A percentile compares a stretch with the other conserved stretches of the same genome.
Evolutionary conservation across 1,284 basidiomycete species (phyloP).

Genomic region (Phylloboletellus chloephorus): DNA sequence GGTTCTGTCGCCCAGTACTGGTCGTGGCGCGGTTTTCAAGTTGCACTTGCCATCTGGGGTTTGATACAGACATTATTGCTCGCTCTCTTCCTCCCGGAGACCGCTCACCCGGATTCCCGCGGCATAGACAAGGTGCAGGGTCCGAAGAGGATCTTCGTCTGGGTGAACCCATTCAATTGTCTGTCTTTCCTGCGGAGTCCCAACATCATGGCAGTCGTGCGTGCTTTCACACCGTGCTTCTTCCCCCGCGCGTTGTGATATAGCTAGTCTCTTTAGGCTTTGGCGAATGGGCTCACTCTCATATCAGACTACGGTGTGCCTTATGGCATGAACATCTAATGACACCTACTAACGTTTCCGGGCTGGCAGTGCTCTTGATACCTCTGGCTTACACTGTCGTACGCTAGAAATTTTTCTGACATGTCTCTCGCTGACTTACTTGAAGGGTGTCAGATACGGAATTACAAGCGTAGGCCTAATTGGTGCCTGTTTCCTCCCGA

Average conservation of each 20-base stretch:
- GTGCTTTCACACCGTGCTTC: slow-evolving; percentile 22
- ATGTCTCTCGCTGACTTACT: slow-evolving; percentile 3
- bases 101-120: slow-evolving; percentile 49
- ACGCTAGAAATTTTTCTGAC: slow-evolving; percentile 1
- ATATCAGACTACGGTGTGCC: slow-evolving; percentile 44
- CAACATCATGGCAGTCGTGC: slow-evolving; percentile 51
- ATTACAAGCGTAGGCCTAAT: slow-evolving; percentile 56
- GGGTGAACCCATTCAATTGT: slow-evolving; percentile 57
- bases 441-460: slow-evolving; percentile 50
- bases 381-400: slow-evolving; percentile 33
- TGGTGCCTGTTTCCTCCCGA: slow-evolving; percentile 56
- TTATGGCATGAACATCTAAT: not conserved
- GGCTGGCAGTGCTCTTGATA: slow-evolving; percentile 33
- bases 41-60: slow-evolving; percentile 42
- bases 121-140: slow-evolving; percentile 39
- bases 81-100: slow-evolving; percentile 62
- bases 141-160: slow-evolving; percentile 38
- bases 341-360: not conserved
- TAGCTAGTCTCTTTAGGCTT: slow-evolving; percentile 30
- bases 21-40: slow-evolving; percentile 70
- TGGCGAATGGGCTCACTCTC: slow-evolving; percentile 37
- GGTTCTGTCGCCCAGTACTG: slow-evolving; percentile 48
- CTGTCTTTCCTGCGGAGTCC: slow-evolving; percentile 53
- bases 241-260: not conserved
- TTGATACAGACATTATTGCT: slow-evolving; percentile 43